phyloP scores from a whole-genome alignment of 2,329 filamentous ascomycete genomes.

The Sporothrix protearum region DNA sequence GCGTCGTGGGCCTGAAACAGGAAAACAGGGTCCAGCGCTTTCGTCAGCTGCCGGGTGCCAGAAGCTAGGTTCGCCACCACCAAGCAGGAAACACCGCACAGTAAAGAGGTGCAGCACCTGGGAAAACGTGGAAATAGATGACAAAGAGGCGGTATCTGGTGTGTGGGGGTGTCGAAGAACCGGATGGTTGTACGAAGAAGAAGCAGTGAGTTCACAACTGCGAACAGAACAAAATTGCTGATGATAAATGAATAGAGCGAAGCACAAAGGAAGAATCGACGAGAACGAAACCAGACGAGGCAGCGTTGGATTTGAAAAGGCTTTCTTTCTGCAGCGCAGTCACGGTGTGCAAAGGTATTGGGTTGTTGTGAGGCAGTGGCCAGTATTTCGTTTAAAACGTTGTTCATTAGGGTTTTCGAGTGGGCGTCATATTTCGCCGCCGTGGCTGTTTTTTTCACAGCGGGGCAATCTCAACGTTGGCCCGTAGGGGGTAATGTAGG shows the following conservation, averaged over 20 bases:
- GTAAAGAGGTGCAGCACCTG: not conserved
- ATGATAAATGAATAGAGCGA: not conserved
- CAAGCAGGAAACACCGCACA: constrained; percentile 17
- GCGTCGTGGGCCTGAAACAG: constrained; percentile 15
- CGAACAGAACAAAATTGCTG: not conserved
- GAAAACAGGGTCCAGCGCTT: constrained; percentile 14
- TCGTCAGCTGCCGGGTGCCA: constrained; percentile 15
- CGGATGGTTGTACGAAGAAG: too few species aligned
- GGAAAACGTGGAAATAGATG: constrained; percentile 15
- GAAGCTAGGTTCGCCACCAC: constrained; percentile 8
- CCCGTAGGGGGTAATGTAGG: not conserved
- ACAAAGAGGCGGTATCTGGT: not conserved
- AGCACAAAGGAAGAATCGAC: not conserved
- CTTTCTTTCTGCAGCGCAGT: not conserved
- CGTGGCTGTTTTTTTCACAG: not conserved
- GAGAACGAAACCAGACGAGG: not conserved
- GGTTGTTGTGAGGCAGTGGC: not conserved
- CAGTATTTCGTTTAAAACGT: not conserved
- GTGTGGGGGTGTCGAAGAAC: not conserved
- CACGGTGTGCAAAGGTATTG: not conserved
- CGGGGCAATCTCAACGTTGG: not conserved
- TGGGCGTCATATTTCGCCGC: constrained; percentile 8
- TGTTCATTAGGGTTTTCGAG: not conserved
- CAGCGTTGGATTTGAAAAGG: not conserved
- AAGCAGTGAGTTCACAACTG: not conserved